phyloP scores from a whole-genome alignment of 2,329 filamentous ascomycete species.

The Drechslerella dactyloides region DNA sequence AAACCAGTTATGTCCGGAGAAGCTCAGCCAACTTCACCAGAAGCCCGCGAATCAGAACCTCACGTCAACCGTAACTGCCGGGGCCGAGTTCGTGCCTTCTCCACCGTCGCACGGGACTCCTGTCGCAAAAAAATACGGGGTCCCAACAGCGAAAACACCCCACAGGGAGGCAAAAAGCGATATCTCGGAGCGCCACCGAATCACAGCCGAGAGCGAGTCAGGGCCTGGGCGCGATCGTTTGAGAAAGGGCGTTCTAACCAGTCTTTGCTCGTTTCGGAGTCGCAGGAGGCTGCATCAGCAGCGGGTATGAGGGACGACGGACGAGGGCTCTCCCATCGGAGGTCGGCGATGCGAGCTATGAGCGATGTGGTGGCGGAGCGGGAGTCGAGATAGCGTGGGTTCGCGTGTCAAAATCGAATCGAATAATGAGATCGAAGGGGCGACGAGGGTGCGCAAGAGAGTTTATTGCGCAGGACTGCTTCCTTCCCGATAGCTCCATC shows the following conservation, averaged over 20 bases:
- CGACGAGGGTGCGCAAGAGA: constrained; percentile 12
- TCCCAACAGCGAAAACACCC: constrained; percentile 1
- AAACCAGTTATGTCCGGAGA: constrained; percentile 13
- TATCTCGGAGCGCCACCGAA: constrained; percentile 28
- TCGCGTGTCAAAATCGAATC: constrained; percentile 38
- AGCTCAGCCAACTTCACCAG: not conserved
- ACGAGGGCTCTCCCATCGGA: constrained; percentile 37
- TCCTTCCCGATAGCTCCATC: not conserved
- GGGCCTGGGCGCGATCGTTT: constrained; percentile 15
- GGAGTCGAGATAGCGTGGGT: constrained; percentile 12
- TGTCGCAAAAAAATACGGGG: constrained; percentile 7
- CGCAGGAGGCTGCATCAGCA: constrained; percentile 27
- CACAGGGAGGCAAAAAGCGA: constrained; percentile 10
- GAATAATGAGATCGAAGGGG: constrained; percentile 23
- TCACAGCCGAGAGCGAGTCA: constrained; percentile 34
- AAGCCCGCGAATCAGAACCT: constrained; percentile 18
- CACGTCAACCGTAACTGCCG: constrained; percentile 4
- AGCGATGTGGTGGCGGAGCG: constrained; percentile 8
- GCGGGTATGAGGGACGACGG: constrained; percentile 6
- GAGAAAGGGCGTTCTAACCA: constrained; percentile 23
- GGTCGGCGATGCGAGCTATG: constrained; percentile 46
- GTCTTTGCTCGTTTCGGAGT: constrained; percentile 35
- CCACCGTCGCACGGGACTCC: constrained; percentile 5
- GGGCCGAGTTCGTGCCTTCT: constrained; percentile 9
- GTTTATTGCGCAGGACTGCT: not conserved